Evolutionary conservation across 768 basidiomycete genomes (phyloP).

Genomic region (Gloeostereum incarnatum): DNA sequence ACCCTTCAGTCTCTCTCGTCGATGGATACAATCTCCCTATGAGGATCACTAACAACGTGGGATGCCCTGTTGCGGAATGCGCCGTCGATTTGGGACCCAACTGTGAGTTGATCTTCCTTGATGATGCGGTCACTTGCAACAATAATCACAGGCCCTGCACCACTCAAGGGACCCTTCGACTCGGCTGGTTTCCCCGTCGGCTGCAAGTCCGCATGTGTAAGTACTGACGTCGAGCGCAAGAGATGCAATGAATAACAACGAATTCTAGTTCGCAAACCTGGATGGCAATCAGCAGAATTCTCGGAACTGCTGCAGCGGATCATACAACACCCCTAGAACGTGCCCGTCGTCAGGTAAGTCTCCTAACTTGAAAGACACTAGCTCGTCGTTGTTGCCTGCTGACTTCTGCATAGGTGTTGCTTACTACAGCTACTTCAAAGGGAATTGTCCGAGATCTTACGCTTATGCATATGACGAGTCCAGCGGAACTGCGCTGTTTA

Average conservation of each 20-base stretch:
- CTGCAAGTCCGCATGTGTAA: conserved; percentile 40
- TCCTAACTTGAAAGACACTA: conserved; percentile 5
- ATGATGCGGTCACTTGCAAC: not conserved
- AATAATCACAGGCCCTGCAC: conserved; percentile 23
- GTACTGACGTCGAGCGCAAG: not conserved
- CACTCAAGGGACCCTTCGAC: conserved; percentile 38
- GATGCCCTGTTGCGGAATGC: conserved; percentile 48
- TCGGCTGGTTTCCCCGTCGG: conserved; percentile 37
- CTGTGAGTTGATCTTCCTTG: not conserved
- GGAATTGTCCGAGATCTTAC: too few species aligned
- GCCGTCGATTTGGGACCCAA: conserved; percentile 33
- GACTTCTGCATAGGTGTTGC: conserved; percentile 12
- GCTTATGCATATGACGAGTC: conserved; percentile 30
- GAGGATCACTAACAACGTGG: conserved; percentile 41
- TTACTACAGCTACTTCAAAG: conserved; percentile 18
- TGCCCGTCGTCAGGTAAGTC: conserved; percentile 22
- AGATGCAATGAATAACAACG: not conserved
- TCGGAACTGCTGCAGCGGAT: conserved; percentile 25
- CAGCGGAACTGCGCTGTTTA: conserved; percentile 29
- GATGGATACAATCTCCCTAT: conserved; percentile 60
- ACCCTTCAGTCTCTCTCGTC: conserved; percentile 44
- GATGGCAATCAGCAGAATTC: conserved; percentile 20
- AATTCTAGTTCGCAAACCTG: conserved; percentile 15
- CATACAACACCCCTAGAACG: conserved; percentile 20
- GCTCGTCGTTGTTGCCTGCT: not conserved